phyloP scores from a whole-genome alignment of 179 eudicot species.

The Patellifolia procumbens region DNA sequence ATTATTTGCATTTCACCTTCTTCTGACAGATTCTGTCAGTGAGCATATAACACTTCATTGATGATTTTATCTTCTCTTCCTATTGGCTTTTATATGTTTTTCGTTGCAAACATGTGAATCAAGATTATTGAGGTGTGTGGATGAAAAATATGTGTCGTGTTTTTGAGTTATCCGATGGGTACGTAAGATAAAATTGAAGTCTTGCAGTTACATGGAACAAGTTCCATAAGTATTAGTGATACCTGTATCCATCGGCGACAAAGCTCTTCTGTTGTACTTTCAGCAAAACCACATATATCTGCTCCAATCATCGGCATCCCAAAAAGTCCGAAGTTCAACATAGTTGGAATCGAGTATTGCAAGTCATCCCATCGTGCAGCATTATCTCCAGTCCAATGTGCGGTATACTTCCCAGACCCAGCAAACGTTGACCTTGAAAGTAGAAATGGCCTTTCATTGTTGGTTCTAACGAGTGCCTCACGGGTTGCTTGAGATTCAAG shows the following conservation, averaged over 20 bases:
- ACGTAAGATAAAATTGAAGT: too few relatives aligned
- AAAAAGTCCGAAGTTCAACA: constrained; percentile 63
- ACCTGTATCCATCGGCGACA: constrained; percentile 92
- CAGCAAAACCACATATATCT: constrained; percentile 76
- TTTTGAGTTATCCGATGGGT: too few relatives aligned
- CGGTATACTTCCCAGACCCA: constrained; percentile 82
- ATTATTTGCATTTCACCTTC: too few relatives aligned
- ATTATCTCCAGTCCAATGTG: constrained; percentile 96
- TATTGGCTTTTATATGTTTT: background rate
- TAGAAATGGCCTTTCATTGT: constrained; percentile 64
- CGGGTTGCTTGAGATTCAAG: constrained; percentile 66
- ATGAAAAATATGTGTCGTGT: too few relatives aligned
- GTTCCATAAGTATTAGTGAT: background rate
- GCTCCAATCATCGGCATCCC: constrained; percentile 94
- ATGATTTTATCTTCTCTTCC: background rate
- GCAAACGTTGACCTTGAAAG: constrained; percentile 70
- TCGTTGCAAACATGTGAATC: too few relatives aligned
- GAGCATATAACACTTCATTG: too few relatives aligned
- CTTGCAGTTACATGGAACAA: background rate
- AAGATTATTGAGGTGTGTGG: too few relatives aligned
- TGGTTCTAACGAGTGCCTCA: constrained; percentile 47
- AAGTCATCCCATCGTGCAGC: constrained; percentile 75
- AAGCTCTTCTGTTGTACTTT: constrained; percentile 73
- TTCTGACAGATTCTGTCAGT: too few relatives aligned
- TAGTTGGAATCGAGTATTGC: constrained; percentile 61